phyloP scores from a whole-genome alignment of 2,329 filamentous ascomycete genomes.

The Bretziella fagacearum region DNA sequence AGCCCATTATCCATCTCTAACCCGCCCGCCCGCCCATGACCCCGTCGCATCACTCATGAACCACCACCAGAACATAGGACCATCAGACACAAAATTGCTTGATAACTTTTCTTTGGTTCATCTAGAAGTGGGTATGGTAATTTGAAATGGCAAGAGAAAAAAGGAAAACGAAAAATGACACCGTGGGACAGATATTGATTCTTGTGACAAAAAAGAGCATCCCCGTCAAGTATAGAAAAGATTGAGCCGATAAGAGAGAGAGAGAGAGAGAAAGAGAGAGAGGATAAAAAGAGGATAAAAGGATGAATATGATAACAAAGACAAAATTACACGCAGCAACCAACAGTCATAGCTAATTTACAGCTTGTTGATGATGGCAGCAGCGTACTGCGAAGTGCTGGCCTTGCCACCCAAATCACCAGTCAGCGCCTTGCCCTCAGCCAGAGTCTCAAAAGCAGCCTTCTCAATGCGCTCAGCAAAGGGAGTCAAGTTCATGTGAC shows the following conservation, averaged over 20 bases:
- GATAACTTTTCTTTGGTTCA: neutral
- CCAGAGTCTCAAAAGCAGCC: conserved; percentile 86
- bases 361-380: conserved; percentile 65
- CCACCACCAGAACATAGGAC: no score
- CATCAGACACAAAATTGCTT: neutral
- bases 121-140: conserved; percentile 3
- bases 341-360: conserved; percentile 24
- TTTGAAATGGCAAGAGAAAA: conserved; percentile 1
- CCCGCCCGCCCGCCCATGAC: no score
- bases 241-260: neutral
- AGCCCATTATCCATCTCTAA: no score
- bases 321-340: neutral
- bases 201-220: neutral
- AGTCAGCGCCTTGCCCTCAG: conserved; percentile 90
- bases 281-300: neutral
- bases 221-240: neutral
- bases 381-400: conserved; percentile 88
- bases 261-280: neutral
- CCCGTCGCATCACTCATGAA: no score
- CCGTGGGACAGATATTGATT: neutral
- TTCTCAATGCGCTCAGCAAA: conserved; percentile 80
- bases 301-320: neutral
- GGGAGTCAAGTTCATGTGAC: conserved; percentile 83
- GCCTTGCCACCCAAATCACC: conserved; percentile 92
- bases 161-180: neutral